Evolutionary conservation across 306 rosid species (phyloP), one percentile per base, ranked within the genome.

Genomic region (Elaeagnus macrophylla): DNA sequence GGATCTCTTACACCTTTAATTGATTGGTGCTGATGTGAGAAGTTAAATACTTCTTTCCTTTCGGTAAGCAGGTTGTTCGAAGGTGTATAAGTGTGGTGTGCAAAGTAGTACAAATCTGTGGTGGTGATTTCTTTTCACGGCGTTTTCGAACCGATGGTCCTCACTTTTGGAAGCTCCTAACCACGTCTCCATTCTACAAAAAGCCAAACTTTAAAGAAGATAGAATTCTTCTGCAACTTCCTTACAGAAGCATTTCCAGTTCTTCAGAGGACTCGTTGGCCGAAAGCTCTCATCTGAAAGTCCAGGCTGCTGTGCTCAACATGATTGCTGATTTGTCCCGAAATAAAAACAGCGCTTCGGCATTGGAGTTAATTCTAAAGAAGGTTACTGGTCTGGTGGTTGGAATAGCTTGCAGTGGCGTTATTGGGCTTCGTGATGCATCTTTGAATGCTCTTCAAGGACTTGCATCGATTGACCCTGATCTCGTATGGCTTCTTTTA

Each of bases 401-500:
- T 10, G 94, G 93, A 53, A 83, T 86, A 51, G 96, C 95, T 60
- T 91, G 85, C 55, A 86, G 96, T 72, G 77, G 88, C n/a, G 67
- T 91, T 46, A 63, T 53, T 45, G 94, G 87, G 59, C 96, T 90
- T 14, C 84, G 66, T 0, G 84, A 86, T 37, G 89, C 96, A 41
- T 76, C 96, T 55, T 39, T 76, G 46, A 84, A 80, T 65, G 83
- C 97, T 53, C 95, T 91, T 47, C 67, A 59, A 10, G 97, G 96
- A 25, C 82, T 91, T 64, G 94, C 95, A 10, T 82, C 75, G 10
- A 64, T 91, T 15, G 95, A 91, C 57, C 74, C 97, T 16, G 97
- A 91, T 83, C 96, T 86, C 35, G 67, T 86, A 56, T 91, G 96
- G 97, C 89, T 91, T 84, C 96, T 91, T 32, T 54, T 91, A 36